Evolutionary conservation across 257 asterid genomes (phyloP).

Genomic region (Rauvolfia tetraphylla): DNA sequence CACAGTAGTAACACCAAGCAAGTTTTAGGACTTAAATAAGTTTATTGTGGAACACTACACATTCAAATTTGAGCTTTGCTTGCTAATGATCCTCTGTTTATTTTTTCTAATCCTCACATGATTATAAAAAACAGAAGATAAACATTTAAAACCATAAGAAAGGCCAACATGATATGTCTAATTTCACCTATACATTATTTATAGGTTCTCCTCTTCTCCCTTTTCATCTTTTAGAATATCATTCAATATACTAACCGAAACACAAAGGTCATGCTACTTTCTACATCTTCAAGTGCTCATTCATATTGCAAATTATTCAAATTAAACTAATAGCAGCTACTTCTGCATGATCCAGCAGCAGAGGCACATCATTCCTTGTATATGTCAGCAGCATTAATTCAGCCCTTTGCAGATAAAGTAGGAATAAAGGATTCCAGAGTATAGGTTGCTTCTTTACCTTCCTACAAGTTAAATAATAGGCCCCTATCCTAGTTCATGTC

Average conservation of each 20-base stretch:
- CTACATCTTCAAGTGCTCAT: neutral
- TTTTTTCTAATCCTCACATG: no score
- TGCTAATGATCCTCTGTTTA: neutral
- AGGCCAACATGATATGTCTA: neutral
- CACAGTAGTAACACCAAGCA: neutral
- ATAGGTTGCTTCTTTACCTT: neutral
- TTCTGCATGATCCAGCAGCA: neutral
- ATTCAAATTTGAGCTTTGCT: neutral
- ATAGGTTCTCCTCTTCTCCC: neutral
- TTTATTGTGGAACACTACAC: neutral
- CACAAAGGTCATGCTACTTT: neutral
- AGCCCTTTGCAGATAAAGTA: neutral
- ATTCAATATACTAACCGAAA: neutral
- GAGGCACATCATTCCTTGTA: neutral
- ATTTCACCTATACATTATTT: neutral
- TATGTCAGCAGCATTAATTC: neutral
- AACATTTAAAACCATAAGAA: neutral
- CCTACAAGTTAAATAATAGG: neutral
- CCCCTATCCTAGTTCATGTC: neutral
- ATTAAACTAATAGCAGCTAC: neutral
- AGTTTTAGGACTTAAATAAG: neutral
- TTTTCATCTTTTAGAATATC: neutral
- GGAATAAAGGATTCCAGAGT: neutral
- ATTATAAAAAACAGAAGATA: neutral
- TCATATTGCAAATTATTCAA: neutral